Base-by-base conservation (phyloP, 2,329 filamentous ascomycete species). In the Sporothrix luriei region DNA sequence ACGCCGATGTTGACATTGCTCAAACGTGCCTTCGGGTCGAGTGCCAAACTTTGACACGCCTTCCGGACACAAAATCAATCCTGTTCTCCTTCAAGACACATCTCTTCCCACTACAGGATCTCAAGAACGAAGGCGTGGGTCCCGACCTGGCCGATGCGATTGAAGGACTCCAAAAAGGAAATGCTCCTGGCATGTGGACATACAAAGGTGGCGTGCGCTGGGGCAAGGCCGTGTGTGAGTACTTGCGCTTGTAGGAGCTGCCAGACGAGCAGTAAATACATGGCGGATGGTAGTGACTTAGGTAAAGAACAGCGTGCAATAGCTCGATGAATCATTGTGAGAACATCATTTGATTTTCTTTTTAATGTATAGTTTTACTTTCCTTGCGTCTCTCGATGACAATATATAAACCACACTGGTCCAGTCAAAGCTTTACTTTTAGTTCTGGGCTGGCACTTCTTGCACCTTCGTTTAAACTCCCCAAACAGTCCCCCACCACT, bases 21-120 rank as follows among this genome's bases (percentile, higher is more conserved):
- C 75, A 82, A 79, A 75, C 79, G 7, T 77, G 76, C 62, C 71
- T 83, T 5, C 79, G 84, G 33, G 80, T 83, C 40, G 84, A 88
- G 75, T 77, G 85, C 16, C 85, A 87, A 74, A 84, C 83, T 0
- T 72, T 87, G 40, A 83, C 79, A 1, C 79, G 84, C 1, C 78
- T 87, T 9, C 84, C 84, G 0, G 74, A 78, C 69, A 84, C 82
- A 0, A 74, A 75, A 2, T 81, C 82, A 0, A 75, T 87, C 1
- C 74, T 87, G 14, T 87, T 87, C 75, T 84, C 83, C 11, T 85
- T 87, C 78, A 86, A 87, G 77, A 86, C 84, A 0, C 85, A 85
- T 70, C 70, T 85, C 19, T 86, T 85, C 65, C 80, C 82, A 0
- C 70, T 87, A 0, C 71, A 75, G 10, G 79, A 84, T 3, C 79